These are phyloP conservation scores for Mycena floridula DNA, from an alignment of 768 basidiomycete species.

Conservation along the genomic window DNA sequence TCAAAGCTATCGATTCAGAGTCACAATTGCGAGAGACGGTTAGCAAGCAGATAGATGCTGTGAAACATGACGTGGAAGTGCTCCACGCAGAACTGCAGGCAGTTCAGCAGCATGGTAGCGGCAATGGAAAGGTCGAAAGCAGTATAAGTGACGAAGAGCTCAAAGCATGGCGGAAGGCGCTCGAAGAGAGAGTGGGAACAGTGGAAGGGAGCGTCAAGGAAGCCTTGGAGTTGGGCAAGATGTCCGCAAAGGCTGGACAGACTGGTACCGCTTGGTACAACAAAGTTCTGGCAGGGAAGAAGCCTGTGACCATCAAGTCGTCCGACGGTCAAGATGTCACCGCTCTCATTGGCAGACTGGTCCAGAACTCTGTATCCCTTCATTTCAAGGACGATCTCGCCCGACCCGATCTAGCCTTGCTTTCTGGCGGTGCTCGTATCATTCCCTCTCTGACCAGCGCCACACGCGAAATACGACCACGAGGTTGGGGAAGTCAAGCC, in stretches of 20 bases:
- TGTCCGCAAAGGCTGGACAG: slow-evolving; percentile 28
- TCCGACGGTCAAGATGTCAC: slow-evolving; percentile 57
- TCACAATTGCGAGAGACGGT: slow-evolving; percentile 37
- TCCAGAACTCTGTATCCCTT: slow-evolving; percentile 66
- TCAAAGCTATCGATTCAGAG: slow-evolving; percentile 47
- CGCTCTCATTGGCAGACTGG: slow-evolving; percentile 63
- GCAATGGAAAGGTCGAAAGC: not conserved
- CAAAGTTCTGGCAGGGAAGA: slow-evolving; percentile 48
- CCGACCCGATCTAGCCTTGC: slow-evolving; percentile 79
- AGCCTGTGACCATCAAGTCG: slow-evolving; percentile 60
- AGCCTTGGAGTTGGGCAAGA: slow-evolving; percentile 62
- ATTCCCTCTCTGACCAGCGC: slow-evolving; percentile 79
- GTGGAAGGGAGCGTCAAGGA: slow-evolving; percentile 66
- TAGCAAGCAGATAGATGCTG: slow-evolving; percentile 36
- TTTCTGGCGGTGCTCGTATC: slow-evolving; percentile 73
- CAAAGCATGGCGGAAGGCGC: slow-evolving; percentile 38
- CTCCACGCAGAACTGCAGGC: slow-evolving; percentile 33
- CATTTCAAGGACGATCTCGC: slow-evolving; percentile 74
- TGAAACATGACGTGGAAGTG: slow-evolving; percentile 52
- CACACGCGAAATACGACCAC: slow-evolving; percentile 65
- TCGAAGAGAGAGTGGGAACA: slow-evolving; percentile 58
- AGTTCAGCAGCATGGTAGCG: slow-evolving; percentile 11
- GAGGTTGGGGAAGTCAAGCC: slow-evolving; percentile 40
- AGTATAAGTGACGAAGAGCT: slow-evolving; percentile 50
- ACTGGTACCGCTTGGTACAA: slow-evolving; percentile 63